These are phyloP conservation scores for Gynostemma pentaphyllum DNA, from an alignment of 306 rosid genomes.

Conservation along the genomic window DNA sequence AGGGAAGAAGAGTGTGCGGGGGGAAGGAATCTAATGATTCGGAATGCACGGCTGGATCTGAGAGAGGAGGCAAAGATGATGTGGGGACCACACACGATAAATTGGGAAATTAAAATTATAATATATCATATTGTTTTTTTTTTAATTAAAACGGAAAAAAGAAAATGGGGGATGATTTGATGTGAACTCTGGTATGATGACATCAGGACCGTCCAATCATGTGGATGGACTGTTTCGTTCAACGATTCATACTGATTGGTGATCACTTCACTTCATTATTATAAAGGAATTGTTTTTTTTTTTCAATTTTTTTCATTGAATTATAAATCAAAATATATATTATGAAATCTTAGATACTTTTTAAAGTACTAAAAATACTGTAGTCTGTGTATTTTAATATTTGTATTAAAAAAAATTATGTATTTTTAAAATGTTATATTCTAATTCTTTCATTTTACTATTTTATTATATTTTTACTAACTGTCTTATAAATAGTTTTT, in stretches of 20 bases:
- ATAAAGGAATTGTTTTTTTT: too few species aligned
- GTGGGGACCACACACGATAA: constrained; percentile 35
- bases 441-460: too few species aligned
- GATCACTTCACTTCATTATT: constrained; percentile 1
- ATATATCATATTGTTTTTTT: too few species aligned
- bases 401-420: too few species aligned
- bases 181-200: constrained; percentile 35
- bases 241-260: constrained; percentile 7
- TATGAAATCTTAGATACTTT: too few species aligned
- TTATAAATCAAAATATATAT: too few species aligned
- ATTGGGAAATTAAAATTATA: background rate
- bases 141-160: background rate
- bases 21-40: constrained; percentile 58
- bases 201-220: constrained; percentile 77
- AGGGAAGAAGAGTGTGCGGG: constrained; percentile 23
- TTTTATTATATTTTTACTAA: too few species aligned
- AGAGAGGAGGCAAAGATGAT: constrained; percentile 21
- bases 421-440: too few species aligned
- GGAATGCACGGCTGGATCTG: constrained; percentile 57
- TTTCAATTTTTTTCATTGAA: too few species aligned
- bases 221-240: constrained; percentile 32
- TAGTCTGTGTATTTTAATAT: too few species aligned
- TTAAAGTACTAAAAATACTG: too few species aligned
- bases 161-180: background rate
- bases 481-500: too few species aligned